Percentiles rank a stretch among this genome's conserved stretches.
Conservation (phyloP, 2,329 filamentous ascomycete species). For the Pseudovirgaria hyperparasitica region DNA sequence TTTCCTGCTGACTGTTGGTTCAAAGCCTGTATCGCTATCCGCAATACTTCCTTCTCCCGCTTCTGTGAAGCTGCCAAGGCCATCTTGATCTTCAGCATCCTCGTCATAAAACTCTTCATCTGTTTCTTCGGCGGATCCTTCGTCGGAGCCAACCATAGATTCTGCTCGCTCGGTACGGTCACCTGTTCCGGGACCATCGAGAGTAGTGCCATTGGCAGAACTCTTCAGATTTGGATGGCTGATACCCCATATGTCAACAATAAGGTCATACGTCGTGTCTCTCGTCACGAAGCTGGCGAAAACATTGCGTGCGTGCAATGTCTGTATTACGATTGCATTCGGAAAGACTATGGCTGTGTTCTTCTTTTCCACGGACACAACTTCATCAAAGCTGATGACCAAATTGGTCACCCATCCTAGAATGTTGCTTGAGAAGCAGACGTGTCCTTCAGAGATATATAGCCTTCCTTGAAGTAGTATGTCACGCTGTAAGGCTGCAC, state of each 20-base stretch:
- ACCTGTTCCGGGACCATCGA: constrained; percentile 62
- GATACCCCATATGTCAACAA: constrained; percentile 97
- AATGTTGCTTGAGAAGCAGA: constrained; percentile 99
- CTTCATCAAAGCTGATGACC: constrained; percentile 96
- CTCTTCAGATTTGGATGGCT: constrained; percentile 86
- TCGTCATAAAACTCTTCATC: constrained; percentile 71
- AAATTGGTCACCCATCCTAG: constrained; percentile 95
- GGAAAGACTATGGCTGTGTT: constrained; percentile 92
- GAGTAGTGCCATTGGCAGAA: constrained; percentile 73
- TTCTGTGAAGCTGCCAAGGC: constrained; percentile 50
- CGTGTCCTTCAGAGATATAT: constrained; percentile 92
- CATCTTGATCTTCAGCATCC: constrained; percentile 62
- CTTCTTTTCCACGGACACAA: constrained; percentile 93
- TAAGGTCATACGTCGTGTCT: constrained; percentile 91
- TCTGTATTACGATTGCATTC: constrained; percentile 94
- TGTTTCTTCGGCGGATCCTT: constrained; percentile 46
- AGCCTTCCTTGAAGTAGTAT: constrained; percentile 88
- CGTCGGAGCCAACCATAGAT: constrained; percentile 38
- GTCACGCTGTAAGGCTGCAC: constrained; percentile 87
- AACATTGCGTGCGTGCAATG: constrained; percentile 84
- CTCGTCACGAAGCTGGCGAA: constrained; percentile 92
- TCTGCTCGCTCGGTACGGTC: constrained; percentile 85
- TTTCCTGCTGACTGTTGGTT: constrained; percentile 55
- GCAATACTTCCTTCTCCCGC: constrained; percentile 40
- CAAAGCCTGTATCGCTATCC: constrained; percentile 36